These are phyloP conservation scores for Pseudophaeomoniella oleicola DNA, from an alignment of 2,329 filamentous ascomycete species.

Conservation along the genomic window DNA sequence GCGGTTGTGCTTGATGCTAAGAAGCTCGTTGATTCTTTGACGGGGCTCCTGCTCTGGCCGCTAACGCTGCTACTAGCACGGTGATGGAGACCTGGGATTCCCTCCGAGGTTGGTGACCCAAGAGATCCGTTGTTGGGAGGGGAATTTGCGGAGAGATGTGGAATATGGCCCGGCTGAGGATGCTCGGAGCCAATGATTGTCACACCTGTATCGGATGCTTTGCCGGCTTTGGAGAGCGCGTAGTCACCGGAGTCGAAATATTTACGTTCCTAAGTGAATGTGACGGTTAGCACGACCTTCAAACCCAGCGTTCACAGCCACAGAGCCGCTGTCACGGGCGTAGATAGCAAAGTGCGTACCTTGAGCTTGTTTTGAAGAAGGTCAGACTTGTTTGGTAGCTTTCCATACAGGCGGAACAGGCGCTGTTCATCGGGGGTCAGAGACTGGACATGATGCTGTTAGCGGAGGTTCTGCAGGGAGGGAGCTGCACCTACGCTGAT, in stretches of 20 bases:
- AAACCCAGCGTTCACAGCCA: too few species aligned
- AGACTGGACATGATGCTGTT: conserved; percentile 41
- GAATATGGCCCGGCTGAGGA: conserved; percentile 88
- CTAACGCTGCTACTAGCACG: conserved; percentile 2
- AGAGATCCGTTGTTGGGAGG: conserved; percentile 19
- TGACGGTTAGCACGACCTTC: too few species aligned
- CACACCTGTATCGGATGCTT: conserved; percentile 84
- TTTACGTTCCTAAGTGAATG: conserved; percentile 90
- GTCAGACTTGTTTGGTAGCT: conserved; percentile 91
- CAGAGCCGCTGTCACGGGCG: too few species aligned
- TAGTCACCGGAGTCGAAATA: conserved; percentile 97
- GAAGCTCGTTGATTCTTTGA: not conserved
- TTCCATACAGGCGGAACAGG: conserved; percentile 93
- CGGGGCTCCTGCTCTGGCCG: conserved; percentile 6
- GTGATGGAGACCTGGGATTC: conserved; percentile 15
- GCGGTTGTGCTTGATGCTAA: not conserved
- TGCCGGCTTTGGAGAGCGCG: conserved; percentile 91
- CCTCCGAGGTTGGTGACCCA: conserved; percentile 27
- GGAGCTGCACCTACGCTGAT: conserved; percentile 72
- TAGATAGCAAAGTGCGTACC: too few species aligned
- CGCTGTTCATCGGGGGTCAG: conserved; percentile 90
- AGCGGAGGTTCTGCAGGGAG: not conserved
- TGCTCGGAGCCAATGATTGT: conserved; percentile 91
- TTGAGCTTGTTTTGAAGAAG: conserved; percentile 96
- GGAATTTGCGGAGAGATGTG: conserved; percentile 60